These are phyloP conservation scores for Phytophthora quininea DNA, from an alignment of 352 stramenopile genomes.

Conservation along the genomic window DNA sequence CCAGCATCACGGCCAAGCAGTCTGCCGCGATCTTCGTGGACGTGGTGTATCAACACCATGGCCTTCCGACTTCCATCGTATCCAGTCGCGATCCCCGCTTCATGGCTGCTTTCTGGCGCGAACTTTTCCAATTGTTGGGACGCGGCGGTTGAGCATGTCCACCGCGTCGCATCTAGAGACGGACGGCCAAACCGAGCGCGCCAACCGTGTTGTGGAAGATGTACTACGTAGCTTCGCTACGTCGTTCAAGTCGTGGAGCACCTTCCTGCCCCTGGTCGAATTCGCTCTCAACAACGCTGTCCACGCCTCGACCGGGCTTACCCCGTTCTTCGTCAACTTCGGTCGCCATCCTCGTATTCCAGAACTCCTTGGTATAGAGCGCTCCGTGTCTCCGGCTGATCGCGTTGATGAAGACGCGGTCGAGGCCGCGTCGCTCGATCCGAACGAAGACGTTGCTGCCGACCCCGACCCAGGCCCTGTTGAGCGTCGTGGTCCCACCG, in stretches of 20 bases:
- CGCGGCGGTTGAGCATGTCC: conserved; percentile 23
- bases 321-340: too few relatives aligned
- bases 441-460: background rate
- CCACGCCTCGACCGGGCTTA: conserved; percentile 16
- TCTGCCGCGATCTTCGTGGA: background rate
- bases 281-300: conserved; percentile 30
- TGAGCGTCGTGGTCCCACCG: too few relatives aligned
- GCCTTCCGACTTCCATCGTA: conserved; percentile 10
- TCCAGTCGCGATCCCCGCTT: conserved; percentile 11
- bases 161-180: conserved; percentile 28
- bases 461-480: too few relatives aligned
- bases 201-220: conserved; percentile 29
- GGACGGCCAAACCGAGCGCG: conserved; percentile 36
- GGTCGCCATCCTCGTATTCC: conserved; percentile 2
- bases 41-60: conserved; percentile 16
- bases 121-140: conserved; percentile 20
- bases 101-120: conserved; percentile 15
- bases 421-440: background rate
- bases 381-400: background rate
- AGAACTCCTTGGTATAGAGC: background rate
- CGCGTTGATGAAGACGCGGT: background rate
- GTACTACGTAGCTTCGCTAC: conserved; percentile 26
- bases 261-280: conserved; percentile 25
- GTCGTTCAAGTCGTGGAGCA: conserved; percentile 23
- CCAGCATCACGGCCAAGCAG: background rate